Conservation (phyloP, 805 yeast species). For the Metschnikowia orientalis region DNA sequence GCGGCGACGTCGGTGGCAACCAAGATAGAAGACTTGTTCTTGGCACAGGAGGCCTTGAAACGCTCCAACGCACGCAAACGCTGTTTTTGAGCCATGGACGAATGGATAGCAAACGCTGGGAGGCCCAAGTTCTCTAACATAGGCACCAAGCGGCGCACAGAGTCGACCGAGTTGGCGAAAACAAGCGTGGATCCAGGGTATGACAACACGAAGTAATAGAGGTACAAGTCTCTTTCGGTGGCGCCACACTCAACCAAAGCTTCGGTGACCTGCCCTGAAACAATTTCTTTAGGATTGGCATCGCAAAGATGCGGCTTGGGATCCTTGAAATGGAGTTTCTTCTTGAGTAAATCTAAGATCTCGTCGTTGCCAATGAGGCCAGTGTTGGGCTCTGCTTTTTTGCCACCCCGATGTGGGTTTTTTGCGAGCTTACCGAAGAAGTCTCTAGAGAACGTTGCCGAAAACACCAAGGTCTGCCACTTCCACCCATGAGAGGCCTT, state of each 20-base stretch:
- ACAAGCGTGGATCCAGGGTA: slow-evolving; percentile 89
- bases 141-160: slow-evolving; percentile 82
- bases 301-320: slow-evolving; percentile 69
- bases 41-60: slow-evolving; percentile 52
- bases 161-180: slow-evolving; percentile 92
- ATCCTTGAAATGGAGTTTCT: slow-evolving; percentile 67
- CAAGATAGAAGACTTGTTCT: slow-evolving; percentile 57
- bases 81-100: slow-evolving; percentile 93
- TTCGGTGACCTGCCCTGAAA: slow-evolving; percentile 73
- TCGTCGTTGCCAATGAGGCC: slow-evolving; percentile 47
- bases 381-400: slow-evolving; percentile 18
- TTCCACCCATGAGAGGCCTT: slow-evolving; percentile 34
- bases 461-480: slow-evolving; percentile 88
- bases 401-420: slow-evolving; percentile 22
- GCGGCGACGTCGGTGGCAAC: slow-evolving; percentile 98
- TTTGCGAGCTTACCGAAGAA: slow-evolving; percentile 69
- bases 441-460: slow-evolving; percentile 87
- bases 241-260: slow-evolving; percentile 90
- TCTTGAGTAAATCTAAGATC: slow-evolving; percentile 59
- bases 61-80: slow-evolving; percentile 81
- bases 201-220: slow-evolving; percentile 80
- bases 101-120: slow-evolving; percentile 75
- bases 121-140: slow-evolving; percentile 65
- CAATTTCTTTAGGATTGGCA: slow-evolving; percentile 78
- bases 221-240: slow-evolving; percentile 80